Conservation (phyloP, 1,284 basidiomycete species). For the Phenoliferia sp. region DNA sequence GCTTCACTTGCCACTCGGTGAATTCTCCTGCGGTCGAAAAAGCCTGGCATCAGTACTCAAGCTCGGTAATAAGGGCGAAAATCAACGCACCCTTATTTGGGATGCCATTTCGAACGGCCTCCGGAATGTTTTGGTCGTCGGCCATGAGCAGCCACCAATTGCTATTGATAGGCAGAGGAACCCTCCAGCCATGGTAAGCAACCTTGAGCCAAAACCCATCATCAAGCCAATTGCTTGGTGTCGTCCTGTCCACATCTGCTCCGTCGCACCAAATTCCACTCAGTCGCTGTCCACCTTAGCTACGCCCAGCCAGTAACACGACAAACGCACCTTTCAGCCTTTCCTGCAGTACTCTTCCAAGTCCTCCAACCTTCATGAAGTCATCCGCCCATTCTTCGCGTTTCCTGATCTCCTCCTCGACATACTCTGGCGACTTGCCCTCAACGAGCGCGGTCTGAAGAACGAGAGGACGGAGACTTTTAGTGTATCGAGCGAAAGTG, state of each 20-base stretch:
- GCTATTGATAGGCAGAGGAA: constrained; percentile 81
- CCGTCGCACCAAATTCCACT: constrained; percentile 22
- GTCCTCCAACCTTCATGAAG: constrained; percentile 58
- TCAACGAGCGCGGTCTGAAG: constrained; percentile 58
- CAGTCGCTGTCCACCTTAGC: neutral
- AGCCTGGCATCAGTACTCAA: neutral
- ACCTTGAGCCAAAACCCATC: constrained; percentile 90
- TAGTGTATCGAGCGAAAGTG: constrained; percentile 74
- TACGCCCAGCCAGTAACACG: constrained; percentile 3
- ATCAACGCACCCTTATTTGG: constrained; percentile 30
- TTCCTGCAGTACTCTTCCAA: constrained; percentile 70
- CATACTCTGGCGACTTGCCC: constrained; percentile 52
- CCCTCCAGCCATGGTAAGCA: constrained; percentile 85
- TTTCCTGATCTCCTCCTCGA: constrained; percentile 56
- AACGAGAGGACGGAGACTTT: constrained; percentile 72
- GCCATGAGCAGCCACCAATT: constrained; percentile 96
- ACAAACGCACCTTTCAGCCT: constrained; percentile 64
- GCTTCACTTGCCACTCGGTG: constrained; percentile 76
- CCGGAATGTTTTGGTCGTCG: constrained; percentile 49
- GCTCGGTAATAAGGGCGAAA: neutral
- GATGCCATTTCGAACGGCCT: constrained; percentile 27
- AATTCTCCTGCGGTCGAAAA: constrained; percentile 42
- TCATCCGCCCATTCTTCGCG: constrained; percentile 64
- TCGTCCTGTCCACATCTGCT: constrained; percentile 74
- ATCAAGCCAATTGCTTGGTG: constrained; percentile 90